Base-by-base conservation (phyloP, 1,139 yeast genomes). In the Yarrowia galli region DNA sequence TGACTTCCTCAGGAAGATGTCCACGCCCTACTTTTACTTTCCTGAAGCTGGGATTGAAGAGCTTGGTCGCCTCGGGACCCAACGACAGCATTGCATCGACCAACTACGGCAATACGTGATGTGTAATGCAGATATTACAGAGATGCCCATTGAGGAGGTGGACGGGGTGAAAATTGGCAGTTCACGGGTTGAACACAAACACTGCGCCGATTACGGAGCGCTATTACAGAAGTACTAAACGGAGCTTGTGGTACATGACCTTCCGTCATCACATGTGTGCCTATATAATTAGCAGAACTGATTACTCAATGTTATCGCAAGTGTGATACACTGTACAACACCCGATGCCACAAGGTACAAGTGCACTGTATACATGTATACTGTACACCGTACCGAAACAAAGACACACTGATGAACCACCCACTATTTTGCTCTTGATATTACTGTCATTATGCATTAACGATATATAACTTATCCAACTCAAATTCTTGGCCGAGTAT, bases 121-220 rank as follows among this genome's bases (percentile, higher is more conserved):
- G 61, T 54, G 61, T n/a, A 54, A 54, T 10, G 61, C 46, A n/a
- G 61, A 54, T n/a, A 12, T 38, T 5, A 54, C 61, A 9, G 36
- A 54, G 25, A 54, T 54, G 61, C 61, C 61, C 2, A 10, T 54
- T 9, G 61, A 54, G 36, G 61, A 54, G 46, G 36, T 54, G 2
- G 61, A 54, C 12, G 61, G 61, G 10, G 46, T 54, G n/a, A 38
- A 38, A n/a, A 54, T 54, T 12, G 61, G 61, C 22, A 54, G 61
- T 38, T 54, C 61, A 5, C 61, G 46, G 12, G 61, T 40, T 20
- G 61, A 54, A 16, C 61, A 54, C 13, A 53, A 53, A 9, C 46
- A 40, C 38, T 54, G 61, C 18, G 48, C 23, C 3, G 36, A 54
- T 22, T 54, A 54, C 25, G n/a, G 20, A 6, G 35, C 32, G 12